A percentile compares a stretch with the other conserved stretches of the same genome.
Conservation (phyloP, 169 alveolate genomes). For the Neospora caninum region DNA sequence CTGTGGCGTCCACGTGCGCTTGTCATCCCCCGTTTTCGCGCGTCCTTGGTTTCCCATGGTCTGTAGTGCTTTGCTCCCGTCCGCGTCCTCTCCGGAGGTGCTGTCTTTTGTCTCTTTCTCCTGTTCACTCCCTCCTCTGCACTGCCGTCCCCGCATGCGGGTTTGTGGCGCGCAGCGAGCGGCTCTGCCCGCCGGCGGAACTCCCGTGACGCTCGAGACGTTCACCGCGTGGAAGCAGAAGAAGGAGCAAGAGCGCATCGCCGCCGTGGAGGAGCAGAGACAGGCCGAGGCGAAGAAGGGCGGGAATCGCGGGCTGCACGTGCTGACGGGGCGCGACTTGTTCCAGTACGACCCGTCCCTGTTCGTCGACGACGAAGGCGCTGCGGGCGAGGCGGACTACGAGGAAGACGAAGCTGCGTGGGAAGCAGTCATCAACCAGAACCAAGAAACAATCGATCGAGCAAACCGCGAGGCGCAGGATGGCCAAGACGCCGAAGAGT, state of each 20-base stretch:
- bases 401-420: constrained; percentile 55
- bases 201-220: constrained; percentile 92
- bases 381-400: constrained; percentile 56
- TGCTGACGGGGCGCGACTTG: constrained; percentile 56
- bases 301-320: constrained; percentile 42
- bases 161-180: constrained; percentile 41
- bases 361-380: constrained; percentile 65
- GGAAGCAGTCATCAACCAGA: constrained; percentile 26
- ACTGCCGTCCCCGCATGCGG: too few relatives aligned
- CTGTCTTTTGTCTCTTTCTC: too few relatives aligned
- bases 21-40: too few relatives aligned
- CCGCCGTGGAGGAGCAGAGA: constrained; percentile 48
- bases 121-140: too few relatives aligned
- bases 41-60: too few relatives aligned
- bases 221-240: constrained; percentile 92
- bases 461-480: constrained; percentile 54
- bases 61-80: too few relatives aligned
- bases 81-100: too few relatives aligned
- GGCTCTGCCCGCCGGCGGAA: constrained; percentile 83
- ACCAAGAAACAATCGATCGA: constrained; percentile 32
- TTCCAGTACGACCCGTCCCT: constrained; percentile 60
- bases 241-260: constrained; percentile 76
- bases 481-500: not conserved
- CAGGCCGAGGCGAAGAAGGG: constrained; percentile 56
- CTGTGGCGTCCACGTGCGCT: too few relatives aligned